Conservation (phyloP, 805 yeast species). For the Nakazawaea populi region DNA sequence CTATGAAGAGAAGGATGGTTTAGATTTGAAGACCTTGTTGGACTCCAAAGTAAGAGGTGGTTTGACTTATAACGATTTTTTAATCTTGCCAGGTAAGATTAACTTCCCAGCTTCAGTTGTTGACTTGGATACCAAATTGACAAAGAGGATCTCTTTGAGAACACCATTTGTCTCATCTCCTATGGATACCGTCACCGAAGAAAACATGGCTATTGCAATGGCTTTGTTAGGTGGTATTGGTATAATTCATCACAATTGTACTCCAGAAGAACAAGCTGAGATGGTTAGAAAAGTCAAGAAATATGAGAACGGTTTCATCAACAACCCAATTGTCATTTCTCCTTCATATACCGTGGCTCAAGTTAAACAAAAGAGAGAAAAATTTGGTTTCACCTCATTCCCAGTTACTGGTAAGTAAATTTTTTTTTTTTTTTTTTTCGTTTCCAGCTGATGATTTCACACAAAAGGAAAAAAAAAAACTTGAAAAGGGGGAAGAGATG, state of each 20-base stretch:
- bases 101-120: constrained; percentile 79
- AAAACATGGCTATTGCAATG: constrained; percentile 97
- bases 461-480: no score
- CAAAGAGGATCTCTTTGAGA: constrained; percentile 86
- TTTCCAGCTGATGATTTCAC: no score
- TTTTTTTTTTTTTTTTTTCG: constrained; percentile 1
- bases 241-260: constrained; percentile 95
- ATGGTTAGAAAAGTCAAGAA: constrained; percentile 97
- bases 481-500: no score
- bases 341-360: constrained; percentile 77
- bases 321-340: constrained; percentile 82
- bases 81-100: constrained; percentile 92
- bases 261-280: constrained; percentile 95
- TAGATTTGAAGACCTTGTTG: constrained; percentile 77
- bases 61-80: constrained; percentile 93
- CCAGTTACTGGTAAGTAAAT: constrained; percentile 96
- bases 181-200: constrained; percentile 98
- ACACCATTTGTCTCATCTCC: constrained; percentile 97
- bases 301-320: constrained; percentile 95
- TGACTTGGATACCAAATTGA: constrained; percentile 75
- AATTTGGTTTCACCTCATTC: constrained; percentile 92
- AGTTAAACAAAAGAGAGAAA: constrained; percentile 61
- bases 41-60: constrained; percentile 92
- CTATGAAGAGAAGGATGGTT: constrained; percentile 77
- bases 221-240: constrained; percentile 98